Evolutionary conservation across 2,329 filamentous ascomycete species (phyloP).

Genomic region (Colletotrichum tropicale): DNA sequence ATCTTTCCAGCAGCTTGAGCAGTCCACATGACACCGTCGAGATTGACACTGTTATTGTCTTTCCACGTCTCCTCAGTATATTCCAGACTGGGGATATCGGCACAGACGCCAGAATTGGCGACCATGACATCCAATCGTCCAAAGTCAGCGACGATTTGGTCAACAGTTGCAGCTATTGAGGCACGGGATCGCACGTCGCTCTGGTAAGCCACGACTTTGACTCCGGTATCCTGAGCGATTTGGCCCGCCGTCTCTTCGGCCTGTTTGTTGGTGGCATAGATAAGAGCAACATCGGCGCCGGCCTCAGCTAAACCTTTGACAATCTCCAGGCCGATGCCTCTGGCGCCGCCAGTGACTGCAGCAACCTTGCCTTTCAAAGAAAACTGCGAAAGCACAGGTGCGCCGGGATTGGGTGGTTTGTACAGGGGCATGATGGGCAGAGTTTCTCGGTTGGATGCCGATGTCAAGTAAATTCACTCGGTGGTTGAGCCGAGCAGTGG

Average conservation of each 20-base stretch:
- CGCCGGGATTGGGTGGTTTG: background rate
- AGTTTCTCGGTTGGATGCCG: background rate
- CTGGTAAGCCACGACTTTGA: background rate
- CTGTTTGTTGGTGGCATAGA: background rate
- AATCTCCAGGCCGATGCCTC: constrained; percentile 10
- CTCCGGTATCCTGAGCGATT: background rate
- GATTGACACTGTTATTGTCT: constrained; percentile 28
- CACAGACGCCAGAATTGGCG: constrained; percentile 31
- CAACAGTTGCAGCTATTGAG: background rate
- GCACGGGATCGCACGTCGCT: background rate
- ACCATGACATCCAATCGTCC: constrained; percentile 26
- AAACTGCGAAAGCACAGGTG: background rate
- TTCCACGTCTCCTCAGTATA: constrained; percentile 29
- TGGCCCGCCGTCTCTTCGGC: background rate
- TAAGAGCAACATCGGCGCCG: constrained; percentile 6
- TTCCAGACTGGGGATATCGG: constrained; percentile 27
- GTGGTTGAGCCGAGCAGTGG: background rate
- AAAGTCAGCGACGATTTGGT: background rate
- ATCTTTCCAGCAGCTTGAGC: constrained; percentile 24
- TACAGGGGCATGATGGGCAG: background rate
- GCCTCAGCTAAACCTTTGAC: background rate
- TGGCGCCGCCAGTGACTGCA: constrained; percentile 5
- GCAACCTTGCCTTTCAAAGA: constrained; percentile 9
- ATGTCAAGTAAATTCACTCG: background rate
- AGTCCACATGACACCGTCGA: constrained; percentile 31